Conservation (phyloP, 78 protist genomes). For the Protostelium mycophagum region DNA sequence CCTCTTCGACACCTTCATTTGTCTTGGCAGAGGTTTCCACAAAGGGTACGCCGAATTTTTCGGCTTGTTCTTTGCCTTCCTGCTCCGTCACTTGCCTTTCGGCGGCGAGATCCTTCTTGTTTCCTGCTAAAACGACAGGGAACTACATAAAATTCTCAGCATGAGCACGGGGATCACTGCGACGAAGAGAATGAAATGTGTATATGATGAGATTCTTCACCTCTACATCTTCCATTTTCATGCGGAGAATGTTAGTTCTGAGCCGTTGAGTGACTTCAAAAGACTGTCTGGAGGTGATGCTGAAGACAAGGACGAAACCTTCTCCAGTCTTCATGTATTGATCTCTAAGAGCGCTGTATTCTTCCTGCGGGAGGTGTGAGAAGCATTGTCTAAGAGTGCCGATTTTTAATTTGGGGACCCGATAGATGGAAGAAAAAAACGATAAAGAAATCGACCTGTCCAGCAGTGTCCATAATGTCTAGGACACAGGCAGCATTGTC, state of each 20-base stretch:
- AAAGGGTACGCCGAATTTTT: slow-evolving; percentile 67
- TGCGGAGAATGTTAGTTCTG: slow-evolving; percentile 21
- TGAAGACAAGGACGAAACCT: slow-evolving; percentile 44
- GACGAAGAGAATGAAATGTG: no score
- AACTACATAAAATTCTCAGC: slow-evolving; percentile 7
- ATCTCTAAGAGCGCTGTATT: slow-evolving; percentile 44
- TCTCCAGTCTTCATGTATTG: slow-evolving; percentile 43
- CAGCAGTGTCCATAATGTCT: slow-evolving; percentile 64
- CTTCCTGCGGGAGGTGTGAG: no score
- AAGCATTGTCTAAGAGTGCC: no score
- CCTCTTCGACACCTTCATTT: slow-evolving; percentile 74
- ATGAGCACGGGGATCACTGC: slow-evolving; percentile 2
- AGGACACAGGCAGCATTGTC: slow-evolving; percentile 37
- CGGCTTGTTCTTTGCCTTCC: slow-evolving; percentile 75
- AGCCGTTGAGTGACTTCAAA: slow-evolving; percentile 36
- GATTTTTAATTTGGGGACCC: background rate
- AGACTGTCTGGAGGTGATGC: slow-evolving; percentile 40
- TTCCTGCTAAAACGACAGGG: slow-evolving; percentile 75
- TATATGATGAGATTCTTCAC: background rate
- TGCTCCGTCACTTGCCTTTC: slow-evolving; percentile 63
- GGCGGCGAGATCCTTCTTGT: slow-evolving; percentile 82
- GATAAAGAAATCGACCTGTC: slow-evolving; percentile 9
- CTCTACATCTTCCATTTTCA: background rate
- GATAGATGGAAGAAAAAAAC: background rate
- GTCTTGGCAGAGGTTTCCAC: slow-evolving; percentile 82